phyloP scores from a whole-genome alignment of 495 filamentous ascomycete genomes.

The Daldinia decipiens region DNA sequence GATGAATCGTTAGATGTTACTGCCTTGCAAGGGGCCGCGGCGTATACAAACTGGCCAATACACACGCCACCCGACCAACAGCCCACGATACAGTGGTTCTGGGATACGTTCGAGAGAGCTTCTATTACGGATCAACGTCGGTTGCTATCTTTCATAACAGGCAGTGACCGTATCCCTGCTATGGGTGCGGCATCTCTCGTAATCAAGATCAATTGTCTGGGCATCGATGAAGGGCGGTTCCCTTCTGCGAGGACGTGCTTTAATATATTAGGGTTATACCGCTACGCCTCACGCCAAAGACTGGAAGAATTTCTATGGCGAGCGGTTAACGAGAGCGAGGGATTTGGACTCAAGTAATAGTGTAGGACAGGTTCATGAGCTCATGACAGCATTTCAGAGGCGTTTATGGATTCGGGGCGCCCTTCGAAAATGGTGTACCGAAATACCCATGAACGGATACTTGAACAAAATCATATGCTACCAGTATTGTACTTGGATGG shows the following conservation, averaged over 20 bases:
- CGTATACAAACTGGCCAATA: constrained; percentile 81
- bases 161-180: constrained; percentile 90
- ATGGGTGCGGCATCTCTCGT: constrained; percentile 86
- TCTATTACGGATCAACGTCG: constrained; percentile 75
- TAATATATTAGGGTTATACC: constrained; percentile 81
- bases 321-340: constrained; percentile 89
- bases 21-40: constrained; percentile 78
- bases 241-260: constrained; percentile 93
- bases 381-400: constrained; percentile 29
- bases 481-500: constrained; percentile 25
- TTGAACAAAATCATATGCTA: constrained; percentile 18
- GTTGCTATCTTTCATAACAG: constrained; percentile 89
- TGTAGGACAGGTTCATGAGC: neutral
- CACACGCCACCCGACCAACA: constrained; percentile 57
- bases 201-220: constrained; percentile 78
- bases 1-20: constrained; percentile 83
- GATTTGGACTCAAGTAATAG: constrained; percentile 86
- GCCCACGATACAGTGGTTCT: constrained; percentile 85
- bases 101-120: constrained; percentile 78
- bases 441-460: constrained; percentile 3
- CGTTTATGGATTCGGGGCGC: constrained; percentile 29
- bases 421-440: constrained; percentile 1
- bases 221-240: constrained; percentile 77
- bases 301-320: constrained; percentile 81
- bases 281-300: constrained; percentile 71